Conservation (phyloP, 805 yeast genomes). For the Saturnispora zaruensis region DNA sequence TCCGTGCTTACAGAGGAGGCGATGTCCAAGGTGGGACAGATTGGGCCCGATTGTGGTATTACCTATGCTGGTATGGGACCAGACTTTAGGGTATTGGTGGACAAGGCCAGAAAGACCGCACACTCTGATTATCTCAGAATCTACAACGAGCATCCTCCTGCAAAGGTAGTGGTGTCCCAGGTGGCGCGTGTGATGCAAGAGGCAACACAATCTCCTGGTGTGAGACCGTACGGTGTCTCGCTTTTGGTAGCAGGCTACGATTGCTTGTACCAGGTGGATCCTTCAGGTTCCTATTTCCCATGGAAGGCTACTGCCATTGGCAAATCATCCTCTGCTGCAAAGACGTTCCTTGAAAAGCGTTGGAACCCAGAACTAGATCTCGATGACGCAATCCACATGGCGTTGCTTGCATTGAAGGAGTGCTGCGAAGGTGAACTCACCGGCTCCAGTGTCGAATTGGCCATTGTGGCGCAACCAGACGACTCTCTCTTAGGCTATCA, state of each 20-base stretch:
- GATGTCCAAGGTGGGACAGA: conserved; percentile 64
- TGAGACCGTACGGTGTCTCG: conserved; percentile 97
- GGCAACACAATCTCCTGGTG: conserved; percentile 32
- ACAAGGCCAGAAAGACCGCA: conserved; percentile 86
- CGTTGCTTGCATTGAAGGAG: conserved; percentile 87
- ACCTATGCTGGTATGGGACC: conserved; percentile 99
- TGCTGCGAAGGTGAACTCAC: conserved; percentile 97
- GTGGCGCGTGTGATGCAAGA: conserved; percentile 96
- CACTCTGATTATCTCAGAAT: conserved; percentile 89
- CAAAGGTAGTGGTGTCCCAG: conserved; percentile 86
- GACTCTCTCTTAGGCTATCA: conserved; percentile 74
- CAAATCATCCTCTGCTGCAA: conserved; percentile 91
- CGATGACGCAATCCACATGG: conserved; percentile 97
- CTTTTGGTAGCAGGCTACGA: conserved; percentile 91
- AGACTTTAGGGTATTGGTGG: conserved; percentile 89
- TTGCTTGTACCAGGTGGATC: conserved; percentile 93
- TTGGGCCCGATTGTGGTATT: conserved; percentile 95
- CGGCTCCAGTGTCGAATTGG: conserved; percentile 91
- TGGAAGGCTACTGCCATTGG: conserved; percentile 99
- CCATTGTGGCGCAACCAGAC: conserved; percentile 76
- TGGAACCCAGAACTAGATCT: conserved; percentile 96
- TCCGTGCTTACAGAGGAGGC: conserved; percentile 74
- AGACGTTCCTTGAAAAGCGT: conserved; percentile 93
- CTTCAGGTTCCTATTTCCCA: conserved; percentile 95
- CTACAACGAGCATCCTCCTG: conserved; percentile 96